Percentiles rank a stretch among this genome's conserved stretches.
Evolutionary conservation across 371 early-diverging fungal species (phyloP).

Genomic region (Mortierella sp.): DNA sequence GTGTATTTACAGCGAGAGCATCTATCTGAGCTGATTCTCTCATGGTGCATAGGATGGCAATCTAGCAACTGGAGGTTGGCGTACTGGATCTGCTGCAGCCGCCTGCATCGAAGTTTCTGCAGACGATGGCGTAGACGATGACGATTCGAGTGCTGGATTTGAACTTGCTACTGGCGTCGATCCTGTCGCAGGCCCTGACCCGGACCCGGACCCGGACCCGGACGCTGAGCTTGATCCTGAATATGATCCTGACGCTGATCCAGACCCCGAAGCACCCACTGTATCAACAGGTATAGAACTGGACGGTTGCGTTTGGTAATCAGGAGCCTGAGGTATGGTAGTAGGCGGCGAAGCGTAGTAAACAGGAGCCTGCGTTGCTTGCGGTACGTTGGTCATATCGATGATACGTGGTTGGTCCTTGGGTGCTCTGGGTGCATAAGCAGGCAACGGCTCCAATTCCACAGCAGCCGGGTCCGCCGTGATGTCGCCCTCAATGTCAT

Average conservation of each 20-base stretch:
- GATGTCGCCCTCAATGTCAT: background rate
- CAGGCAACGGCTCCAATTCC: slow-evolving; percentile 31
- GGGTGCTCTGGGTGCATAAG: slow-evolving; percentile 12
- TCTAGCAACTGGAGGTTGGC: background rate
- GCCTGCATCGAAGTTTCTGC: background rate
- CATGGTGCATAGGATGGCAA: slow-evolving; percentile 5
- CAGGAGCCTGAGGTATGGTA: background rate
- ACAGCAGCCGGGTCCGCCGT: slow-evolving; percentile 6
- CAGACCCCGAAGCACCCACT: background rate
- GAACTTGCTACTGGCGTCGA: background rate
- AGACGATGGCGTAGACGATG: background rate
- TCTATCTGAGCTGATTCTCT: too few relatives aligned
- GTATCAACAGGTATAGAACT: background rate
- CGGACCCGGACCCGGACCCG: background rate
- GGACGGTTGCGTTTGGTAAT: slow-evolving; percentile 1
- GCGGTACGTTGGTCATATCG: slow-evolving; percentile 12
- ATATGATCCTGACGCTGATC: too few relatives aligned
- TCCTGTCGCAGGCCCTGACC: too few relatives aligned
- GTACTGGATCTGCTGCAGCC: background rate
- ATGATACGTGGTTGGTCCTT: slow-evolving; percentile 24
- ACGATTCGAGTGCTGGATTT: background rate
- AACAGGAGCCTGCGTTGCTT: background rate
- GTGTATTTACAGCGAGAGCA: too few relatives aligned
- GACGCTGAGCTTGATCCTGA: slow-evolving; percentile 1
- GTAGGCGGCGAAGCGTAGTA: slow-evolving; percentile 4